Evolutionary conservation across 805 yeast species (phyloP).

Genomic region (Wickerhamiella dianesei): DNA sequence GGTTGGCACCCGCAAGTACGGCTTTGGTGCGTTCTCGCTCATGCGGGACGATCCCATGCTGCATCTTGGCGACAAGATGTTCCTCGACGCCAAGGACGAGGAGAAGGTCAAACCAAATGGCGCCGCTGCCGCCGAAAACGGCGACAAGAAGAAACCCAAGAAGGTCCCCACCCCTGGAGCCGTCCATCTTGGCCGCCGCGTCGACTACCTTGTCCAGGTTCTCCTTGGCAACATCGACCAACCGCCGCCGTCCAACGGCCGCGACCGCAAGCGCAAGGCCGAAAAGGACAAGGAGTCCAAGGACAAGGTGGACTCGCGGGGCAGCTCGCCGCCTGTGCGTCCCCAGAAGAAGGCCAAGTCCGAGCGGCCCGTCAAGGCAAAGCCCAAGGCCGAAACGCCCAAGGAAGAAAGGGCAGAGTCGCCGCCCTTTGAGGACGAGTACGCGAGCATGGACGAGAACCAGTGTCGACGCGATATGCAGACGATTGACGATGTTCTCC

Average conservation of each 20-base stretch:
- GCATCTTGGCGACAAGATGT: constrained; percentile 73
- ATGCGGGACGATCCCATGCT: constrained; percentile 91
- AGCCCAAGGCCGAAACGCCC: neutral
- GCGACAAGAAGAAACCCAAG: constrained; percentile 14
- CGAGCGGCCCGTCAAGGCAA: constrained; percentile 4
- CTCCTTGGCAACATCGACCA: constrained; percentile 26
- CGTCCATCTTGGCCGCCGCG: constrained; percentile 82
- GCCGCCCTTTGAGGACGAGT: constrained; percentile 34
- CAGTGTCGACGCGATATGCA: constrained; percentile 47
- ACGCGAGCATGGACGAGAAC: constrained; percentile 67
- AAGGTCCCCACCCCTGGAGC: constrained; percentile 53
- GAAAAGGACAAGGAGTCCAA: constrained; percentile 18
- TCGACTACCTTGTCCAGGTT: constrained; percentile 68
- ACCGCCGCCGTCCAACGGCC: neutral
- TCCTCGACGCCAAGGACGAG: constrained; percentile 30
- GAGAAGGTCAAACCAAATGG: constrained; percentile 8
- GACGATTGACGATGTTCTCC: constrained; percentile 54
- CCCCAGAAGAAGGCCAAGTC: constrained; percentile 12
- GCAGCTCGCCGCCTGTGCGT: constrained; percentile 10
- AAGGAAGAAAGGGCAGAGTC: constrained; percentile 5
- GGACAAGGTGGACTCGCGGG: constrained; percentile 1
- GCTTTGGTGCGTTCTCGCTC: constrained; percentile 90
- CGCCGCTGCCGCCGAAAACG: constrained; percentile 24
- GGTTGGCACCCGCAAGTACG: constrained; percentile 81
- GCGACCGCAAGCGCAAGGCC: constrained; percentile 7